Evolutionary conservation across 1,139 yeast genomes (phyloP).

Genomic region (Yamadazyma triangularis): DNA sequence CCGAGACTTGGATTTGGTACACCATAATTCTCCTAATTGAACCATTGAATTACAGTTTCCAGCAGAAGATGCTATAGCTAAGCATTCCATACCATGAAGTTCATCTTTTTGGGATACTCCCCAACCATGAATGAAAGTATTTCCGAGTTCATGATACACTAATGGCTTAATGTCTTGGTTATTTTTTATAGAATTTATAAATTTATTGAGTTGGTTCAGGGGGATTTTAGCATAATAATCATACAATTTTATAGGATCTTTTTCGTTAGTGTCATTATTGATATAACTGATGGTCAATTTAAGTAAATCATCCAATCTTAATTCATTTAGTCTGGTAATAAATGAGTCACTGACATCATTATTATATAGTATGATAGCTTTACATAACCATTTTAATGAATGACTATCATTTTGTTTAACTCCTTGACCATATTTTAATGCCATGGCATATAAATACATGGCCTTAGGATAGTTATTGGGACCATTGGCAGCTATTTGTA

Average conservation of each 20-base stretch:
- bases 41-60: constrained; percentile 71
- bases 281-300: constrained; percentile 22
- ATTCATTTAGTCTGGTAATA: constrained; percentile 22
- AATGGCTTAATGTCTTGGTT: constrained; percentile 28
- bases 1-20: constrained; percentile 47
- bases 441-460: constrained; percentile 67
- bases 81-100: constrained; percentile 50
- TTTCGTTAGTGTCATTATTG: constrained; percentile 18
- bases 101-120: constrained; percentile 55
- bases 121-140: constrained; percentile 55
- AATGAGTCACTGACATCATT: constrained; percentile 4
- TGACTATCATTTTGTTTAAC: constrained; percentile 53
- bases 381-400: constrained; percentile 60
- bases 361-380: constrained; percentile 23
- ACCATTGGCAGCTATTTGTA: constrained; percentile 55
- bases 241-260: constrained; percentile 26
- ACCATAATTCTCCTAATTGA: constrained; percentile 69
- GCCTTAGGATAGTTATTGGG: constrained; percentile 59
- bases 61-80: constrained; percentile 64
- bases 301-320: constrained; percentile 29
- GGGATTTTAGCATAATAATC: constrained; percentile 23
- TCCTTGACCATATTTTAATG: constrained; percentile 70
- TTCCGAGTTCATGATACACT: constrained; percentile 56
- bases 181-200: constrained; percentile 21
- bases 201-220: constrained; percentile 23